Evolutionary conservation across 2,329 filamentous ascomycete species (phyloP), one percentile per base, ranked within the genome.

Genomic region (Neoscytalidium dimidiatum): DNA sequence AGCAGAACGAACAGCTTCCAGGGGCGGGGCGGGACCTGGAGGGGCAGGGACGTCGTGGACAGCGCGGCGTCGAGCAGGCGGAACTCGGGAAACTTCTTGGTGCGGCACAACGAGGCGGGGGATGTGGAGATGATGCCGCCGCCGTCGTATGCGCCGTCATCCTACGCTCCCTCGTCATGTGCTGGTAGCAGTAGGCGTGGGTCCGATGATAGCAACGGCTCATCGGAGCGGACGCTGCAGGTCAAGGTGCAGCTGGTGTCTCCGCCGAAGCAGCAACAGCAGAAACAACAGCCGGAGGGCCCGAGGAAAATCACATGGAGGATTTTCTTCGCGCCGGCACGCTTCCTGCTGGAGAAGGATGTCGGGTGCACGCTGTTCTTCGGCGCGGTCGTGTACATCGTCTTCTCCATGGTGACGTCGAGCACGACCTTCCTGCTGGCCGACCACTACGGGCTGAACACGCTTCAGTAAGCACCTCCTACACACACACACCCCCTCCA

Each of bases 351-450:
- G 7, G 57, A 68, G 11, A 73, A 66, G 60, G 81, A 79, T 0
- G 79, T 82, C 0, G 73, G 78, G 0, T 77, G 79, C 0, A 78
- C 83, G 7, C 80, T 85, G 33, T 3, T 81, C 17, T 85, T 82
- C 60, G 75, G 84, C 3, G 81, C 80, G 0, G 69, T 84, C 2
- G 81, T 84, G 71, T 86, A 85, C 64, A 77, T 82, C 0, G 80
- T 83, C 9, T 86, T 83, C 82, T 83, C 85, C 64, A 85, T 85
- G 82, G 82, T 78, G 68, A 84, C 85, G 62, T 84, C 84, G 0
- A 80, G 80, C 35, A 82, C 84, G 77, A 83, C 84, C 0, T 78
- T 78, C 0, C 75, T 86, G 0, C 84, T 85, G 67, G 69, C 81
- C 35, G 65, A 69, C 0, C 69, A 68, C 5, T 86, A 86, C 65